These are phyloP conservation scores for Colletotrichum sidae DNA, from an alignment of 2,329 filamentous ascomycete genomes.

Conservation along the genomic window DNA sequence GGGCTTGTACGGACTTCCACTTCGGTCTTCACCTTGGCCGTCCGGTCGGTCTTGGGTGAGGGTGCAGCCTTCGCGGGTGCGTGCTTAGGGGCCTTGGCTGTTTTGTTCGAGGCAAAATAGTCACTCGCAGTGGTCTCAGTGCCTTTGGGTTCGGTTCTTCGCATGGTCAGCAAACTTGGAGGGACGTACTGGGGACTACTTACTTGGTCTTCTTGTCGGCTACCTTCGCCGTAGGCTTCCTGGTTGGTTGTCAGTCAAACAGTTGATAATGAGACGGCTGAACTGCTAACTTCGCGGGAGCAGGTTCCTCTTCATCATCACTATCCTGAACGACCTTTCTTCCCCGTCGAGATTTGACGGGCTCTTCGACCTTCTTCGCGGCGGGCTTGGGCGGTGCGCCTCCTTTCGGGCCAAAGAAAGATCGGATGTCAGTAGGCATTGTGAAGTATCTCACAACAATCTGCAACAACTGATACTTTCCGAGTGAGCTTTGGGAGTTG, in stretches of 20 bases:
- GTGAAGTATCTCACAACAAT: constrained; percentile 14
- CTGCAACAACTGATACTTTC: not conserved
- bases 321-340: constrained; percentile 85
- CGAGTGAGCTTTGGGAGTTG: not conserved
- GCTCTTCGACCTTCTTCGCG: constrained; percentile 58
- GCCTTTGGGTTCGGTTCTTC: constrained; percentile 58
- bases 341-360: constrained; percentile 57
- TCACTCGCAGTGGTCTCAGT: constrained; percentile 66
- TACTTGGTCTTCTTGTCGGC: constrained; percentile 63
- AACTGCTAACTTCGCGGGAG: constrained; percentile 37
- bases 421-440: constrained; percentile 89
- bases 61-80: constrained; percentile 50
- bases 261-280: constrained; percentile 3
- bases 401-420: constrained; percentile 86
- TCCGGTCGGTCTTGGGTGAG: constrained; percentile 54
- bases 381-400: constrained; percentile 64
- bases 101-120: constrained; percentile 65
- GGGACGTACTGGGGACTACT: constrained; percentile 37
- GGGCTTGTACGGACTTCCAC: constrained; percentile 65
- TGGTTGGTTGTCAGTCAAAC: constrained; percentile 16
- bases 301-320: constrained; percentile 76
- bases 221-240: constrained; percentile 53
- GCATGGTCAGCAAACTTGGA: constrained; percentile 27
- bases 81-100: constrained; percentile 51
- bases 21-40: constrained; percentile 53